Percentiles rank a stretch among this genome's conserved stretches.
phyloP scores from a whole-genome alignment of 2,329 filamentous ascomycete species.

The Lachnellula arida region DNA sequence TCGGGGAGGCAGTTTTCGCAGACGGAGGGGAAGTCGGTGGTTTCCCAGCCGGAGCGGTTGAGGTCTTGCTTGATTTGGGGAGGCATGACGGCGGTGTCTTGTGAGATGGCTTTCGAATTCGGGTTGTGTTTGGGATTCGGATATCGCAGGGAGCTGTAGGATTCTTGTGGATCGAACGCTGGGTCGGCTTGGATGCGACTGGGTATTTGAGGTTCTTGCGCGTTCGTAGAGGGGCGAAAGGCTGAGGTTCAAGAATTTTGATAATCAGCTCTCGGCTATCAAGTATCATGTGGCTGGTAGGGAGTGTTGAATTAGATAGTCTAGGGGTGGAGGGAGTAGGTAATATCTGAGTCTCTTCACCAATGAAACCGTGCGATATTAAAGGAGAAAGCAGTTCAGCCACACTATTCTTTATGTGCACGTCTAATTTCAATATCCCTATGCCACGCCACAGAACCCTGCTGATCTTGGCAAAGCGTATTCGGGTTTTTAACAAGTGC shows the following conservation, averaged over 20 bases:
- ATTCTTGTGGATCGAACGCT: too few relatives aligned
- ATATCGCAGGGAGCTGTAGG: too few relatives aligned
- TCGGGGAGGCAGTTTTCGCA: conserved; percentile 92
- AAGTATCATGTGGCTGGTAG: not conserved
- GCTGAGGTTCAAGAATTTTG: conserved; percentile 1
- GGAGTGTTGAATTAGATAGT: not conserved
- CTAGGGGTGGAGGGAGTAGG: not conserved
- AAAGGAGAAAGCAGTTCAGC: too few relatives aligned
- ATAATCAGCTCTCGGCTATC: conserved; percentile 4
- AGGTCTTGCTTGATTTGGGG: conserved; percentile 95
- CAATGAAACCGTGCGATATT: too few relatives aligned
- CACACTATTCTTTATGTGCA: too few relatives aligned
- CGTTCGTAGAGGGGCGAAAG: conserved; percentile 1
- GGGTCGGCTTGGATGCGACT: too few relatives aligned
- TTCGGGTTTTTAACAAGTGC: too few relatives aligned
- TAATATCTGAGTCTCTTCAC: too few relatives aligned
- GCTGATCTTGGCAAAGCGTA: too few relatives aligned
- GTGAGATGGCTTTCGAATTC: not conserved
- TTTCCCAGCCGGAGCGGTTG: conserved; percentile 94
- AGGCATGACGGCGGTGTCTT: conserved; percentile 56
- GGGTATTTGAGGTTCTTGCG: too few relatives aligned
- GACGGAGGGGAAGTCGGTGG: conserved; percentile 82
- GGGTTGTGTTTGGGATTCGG: not conserved
- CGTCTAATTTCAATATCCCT: too few relatives aligned
- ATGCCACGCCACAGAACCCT: too few relatives aligned